Base-by-base conservation (phyloP, 805 yeast genomes). In the Sugiyamaella americana region DNA sequence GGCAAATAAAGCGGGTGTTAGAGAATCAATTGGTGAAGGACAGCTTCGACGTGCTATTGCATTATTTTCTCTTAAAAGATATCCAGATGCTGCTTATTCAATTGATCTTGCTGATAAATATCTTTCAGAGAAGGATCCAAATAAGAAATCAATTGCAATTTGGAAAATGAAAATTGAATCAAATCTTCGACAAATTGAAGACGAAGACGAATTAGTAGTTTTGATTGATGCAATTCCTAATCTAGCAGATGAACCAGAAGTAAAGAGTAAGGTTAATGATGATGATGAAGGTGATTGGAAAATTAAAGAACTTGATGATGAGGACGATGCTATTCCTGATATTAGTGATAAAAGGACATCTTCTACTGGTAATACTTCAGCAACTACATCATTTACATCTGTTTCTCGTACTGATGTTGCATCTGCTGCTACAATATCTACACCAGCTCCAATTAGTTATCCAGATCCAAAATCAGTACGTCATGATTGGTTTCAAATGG, bases 401-500 rank as follows among this genome's bases (percentile, higher is more conserved):
- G 39, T 36, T 36, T 13, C 39, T 36, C 11, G 39, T 36, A 11
- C 22, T 41, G 24, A 10, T 11, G 16, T 21, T 11, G 45, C 11
- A 10, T 36, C 47, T 3, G 35, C 44, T 11, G n/a, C 46, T 2
- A 2, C 41, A 36, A 13, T 8, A 5, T 5, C 5, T 18, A 13
- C 47, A 41, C 30, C 48, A 41, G 8, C 46, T 17, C 24, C 29
- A 32, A 30, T 26, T 16, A 38, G 32, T 5, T 45, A 45, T 40
- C 48, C 48, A 8, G 40, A 39, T 40, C 35, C 59, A 49, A 35
- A 40, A 6, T 59, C 62, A 53, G 62, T 73, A 34, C 73, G 73
- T 56, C 65, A 68, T n/a, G 89, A 84, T 53, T 84, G 84, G 80
- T 91, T 80, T 65, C 96, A 93, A 62, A 72, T 80, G 13, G 57